Evolutionary conservation across 768 basidiomycete species (phyloP).

Genomic region (Xerocomellus dryophilus): DNA sequence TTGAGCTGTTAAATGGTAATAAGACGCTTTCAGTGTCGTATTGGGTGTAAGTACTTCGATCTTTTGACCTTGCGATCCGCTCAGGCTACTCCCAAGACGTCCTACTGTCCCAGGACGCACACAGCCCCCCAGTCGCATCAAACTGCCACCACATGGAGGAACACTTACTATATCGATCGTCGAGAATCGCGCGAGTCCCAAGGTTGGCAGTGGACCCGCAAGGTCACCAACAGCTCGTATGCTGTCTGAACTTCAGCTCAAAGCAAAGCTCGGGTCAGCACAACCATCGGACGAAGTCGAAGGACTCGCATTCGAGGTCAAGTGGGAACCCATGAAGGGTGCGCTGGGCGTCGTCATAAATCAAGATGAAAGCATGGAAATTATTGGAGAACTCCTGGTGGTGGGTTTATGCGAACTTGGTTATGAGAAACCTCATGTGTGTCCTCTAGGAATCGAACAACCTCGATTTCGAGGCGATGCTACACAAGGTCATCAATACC

Average conservation of each 20-base stretch:
- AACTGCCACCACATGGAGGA: conserved; percentile 64
- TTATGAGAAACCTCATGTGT: not conserved
- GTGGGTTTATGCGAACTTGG: conserved; percentile 41
- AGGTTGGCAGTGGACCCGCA: conserved; percentile 43
- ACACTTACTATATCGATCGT: conserved; percentile 69
- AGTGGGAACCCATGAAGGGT: conserved; percentile 72
- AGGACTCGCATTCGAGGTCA: conserved; percentile 60
- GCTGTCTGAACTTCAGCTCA: conserved; percentile 60
- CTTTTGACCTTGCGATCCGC: not conserved
- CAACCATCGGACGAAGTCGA: conserved; percentile 76
- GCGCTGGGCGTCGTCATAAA: conserved; percentile 62
- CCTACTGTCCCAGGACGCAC: conserved; percentile 34
- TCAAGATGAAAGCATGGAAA: conserved; percentile 43
- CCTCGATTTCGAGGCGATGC: conserved; percentile 70
- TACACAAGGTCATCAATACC: conserved; percentile 57
- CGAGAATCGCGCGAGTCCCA: conserved; percentile 43
- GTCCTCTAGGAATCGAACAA: conserved; percentile 54
- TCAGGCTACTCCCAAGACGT: conserved; percentile 33
- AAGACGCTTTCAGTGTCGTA: conserved; percentile 74
- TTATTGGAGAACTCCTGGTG: conserved; percentile 45
- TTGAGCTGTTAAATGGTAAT: conserved; percentile 66
- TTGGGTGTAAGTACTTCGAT: conserved; percentile 65
- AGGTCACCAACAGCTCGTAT: conserved; percentile 53
- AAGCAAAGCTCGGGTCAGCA: conserved; percentile 52
- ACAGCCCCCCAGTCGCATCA: conserved; percentile 31